Evolutionary conservation across 2,329 filamentous ascomycete genomes (phyloP).

Genomic region (Aspergillus sp.): DNA sequence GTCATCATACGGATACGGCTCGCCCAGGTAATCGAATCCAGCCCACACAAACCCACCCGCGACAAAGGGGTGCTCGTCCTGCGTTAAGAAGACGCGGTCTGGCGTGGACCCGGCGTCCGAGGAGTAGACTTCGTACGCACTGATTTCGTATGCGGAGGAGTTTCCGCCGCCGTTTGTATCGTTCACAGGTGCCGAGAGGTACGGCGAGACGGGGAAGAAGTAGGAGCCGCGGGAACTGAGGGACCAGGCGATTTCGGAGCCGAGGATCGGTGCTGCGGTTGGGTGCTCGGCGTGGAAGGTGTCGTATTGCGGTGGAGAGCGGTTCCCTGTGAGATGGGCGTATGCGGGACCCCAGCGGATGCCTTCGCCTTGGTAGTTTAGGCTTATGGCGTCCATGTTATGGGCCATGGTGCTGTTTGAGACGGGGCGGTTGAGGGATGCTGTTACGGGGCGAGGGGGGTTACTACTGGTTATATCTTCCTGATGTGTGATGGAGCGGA

Average conservation of each 20-base stretch:
- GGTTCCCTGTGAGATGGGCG: not conserved
- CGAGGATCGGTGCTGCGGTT: not conserved
- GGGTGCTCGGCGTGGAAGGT: not conserved
- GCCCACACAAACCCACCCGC: conserved; percentile 9
- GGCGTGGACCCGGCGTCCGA: not conserved
- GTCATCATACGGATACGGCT: not conserved
- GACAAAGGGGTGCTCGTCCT: conserved; percentile 3
- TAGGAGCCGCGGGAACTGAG: conserved; percentile 1
- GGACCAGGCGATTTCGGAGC: conserved; percentile 1
- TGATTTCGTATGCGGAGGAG: not conserved
- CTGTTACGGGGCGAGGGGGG: not conserved
- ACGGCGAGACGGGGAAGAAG: not conserved
- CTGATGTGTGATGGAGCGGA: not conserved
- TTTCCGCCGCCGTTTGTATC: not conserved
- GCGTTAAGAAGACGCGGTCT: not conserved
- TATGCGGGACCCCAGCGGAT: conserved; percentile 1
- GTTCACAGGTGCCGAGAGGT: not conserved
- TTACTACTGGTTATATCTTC: not conserved
- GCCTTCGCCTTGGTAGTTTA: conserved; percentile 12
- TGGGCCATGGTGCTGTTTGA: not conserved
- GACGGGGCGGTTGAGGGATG: not conserved
- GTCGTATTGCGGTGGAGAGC: not conserved
- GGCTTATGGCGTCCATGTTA: not conserved
- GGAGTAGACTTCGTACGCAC: conserved; percentile 2
- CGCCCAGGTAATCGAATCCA: conserved; percentile 7